Conservation (phyloP, 1,284 basidiomycete species). For the Microbotryum violaceum region DNA sequence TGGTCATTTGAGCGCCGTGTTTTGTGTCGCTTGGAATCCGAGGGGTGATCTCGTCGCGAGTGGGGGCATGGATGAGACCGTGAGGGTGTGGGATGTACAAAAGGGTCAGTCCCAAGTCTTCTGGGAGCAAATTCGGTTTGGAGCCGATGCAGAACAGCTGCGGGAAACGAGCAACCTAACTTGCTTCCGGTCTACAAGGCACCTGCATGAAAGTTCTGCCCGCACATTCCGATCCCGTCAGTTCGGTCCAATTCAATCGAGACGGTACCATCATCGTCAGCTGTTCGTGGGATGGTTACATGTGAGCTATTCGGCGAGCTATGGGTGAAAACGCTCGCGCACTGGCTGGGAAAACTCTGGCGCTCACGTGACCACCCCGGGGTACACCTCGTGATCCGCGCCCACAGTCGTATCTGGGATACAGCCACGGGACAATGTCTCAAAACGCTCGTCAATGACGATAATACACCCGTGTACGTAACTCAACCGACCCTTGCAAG, state of each 20-base stretch:
- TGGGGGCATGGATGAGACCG: slow-evolving; percentile 89
- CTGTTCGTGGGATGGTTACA: slow-evolving; percentile 89
- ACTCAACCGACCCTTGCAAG: slow-evolving; percentile 17
- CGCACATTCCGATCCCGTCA: slow-evolving; percentile 95
- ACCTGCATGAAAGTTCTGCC: slow-evolving; percentile 60
- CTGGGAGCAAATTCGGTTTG: background rate
- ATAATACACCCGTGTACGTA: slow-evolving; percentile 79
- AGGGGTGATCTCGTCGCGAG: slow-evolving; percentile 80
- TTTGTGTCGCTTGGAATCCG: slow-evolving; percentile 85
- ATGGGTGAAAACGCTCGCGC: background rate
- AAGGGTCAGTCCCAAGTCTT: slow-evolving; percentile 52
- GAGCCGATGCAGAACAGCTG: too few relatives aligned
- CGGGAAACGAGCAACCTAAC: background rate
- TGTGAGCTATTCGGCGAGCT: slow-evolving; percentile 52
- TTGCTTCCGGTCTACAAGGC: slow-evolving; percentile 48
- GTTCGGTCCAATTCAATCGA: slow-evolving; percentile 81
- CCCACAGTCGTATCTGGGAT: slow-evolving; percentile 83
- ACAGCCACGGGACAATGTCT: slow-evolving; percentile 92
- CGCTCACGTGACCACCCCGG: background rate
- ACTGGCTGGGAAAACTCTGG: background rate
- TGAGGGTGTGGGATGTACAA: slow-evolving; percentile 90
- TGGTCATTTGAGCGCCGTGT: slow-evolving; percentile 88
- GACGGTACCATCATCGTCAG: slow-evolving; percentile 92
- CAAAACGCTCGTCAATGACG: slow-evolving; percentile 91
- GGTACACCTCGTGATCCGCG: background rate